Evolutionary conservation across 768 basidiomycete species (phyloP).

Genomic region (Amyloporia xantha): DNA sequence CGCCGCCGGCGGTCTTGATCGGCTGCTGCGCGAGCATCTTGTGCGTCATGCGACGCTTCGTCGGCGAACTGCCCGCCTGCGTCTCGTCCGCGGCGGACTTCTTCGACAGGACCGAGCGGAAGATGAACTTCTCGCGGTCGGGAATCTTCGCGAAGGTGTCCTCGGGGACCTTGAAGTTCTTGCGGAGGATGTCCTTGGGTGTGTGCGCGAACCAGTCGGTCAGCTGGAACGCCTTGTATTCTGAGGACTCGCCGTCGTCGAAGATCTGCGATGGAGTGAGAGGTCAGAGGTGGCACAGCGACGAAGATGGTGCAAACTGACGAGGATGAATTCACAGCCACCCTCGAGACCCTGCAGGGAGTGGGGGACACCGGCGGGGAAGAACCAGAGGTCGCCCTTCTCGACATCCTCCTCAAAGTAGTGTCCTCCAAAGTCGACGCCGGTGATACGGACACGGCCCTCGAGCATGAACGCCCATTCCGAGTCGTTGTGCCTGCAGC

Average conservation of each 20-base stretch:
- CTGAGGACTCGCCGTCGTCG: conserved; percentile 43
- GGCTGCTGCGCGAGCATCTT: conserved; percentile 38
- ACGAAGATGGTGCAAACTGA: conserved; percentile 10
- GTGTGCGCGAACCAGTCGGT: conserved; percentile 52
- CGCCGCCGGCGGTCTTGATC: conserved; percentile 40
- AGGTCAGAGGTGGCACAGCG: not conserved
- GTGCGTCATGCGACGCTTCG: conserved; percentile 35
- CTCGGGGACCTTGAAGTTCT: conserved; percentile 40
- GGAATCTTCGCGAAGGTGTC: conserved; percentile 39
- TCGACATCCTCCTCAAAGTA: conserved; percentile 44
- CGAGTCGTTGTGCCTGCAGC: conserved; percentile 17
- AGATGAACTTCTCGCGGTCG: conserved; percentile 16
- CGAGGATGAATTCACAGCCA: conserved; percentile 46
- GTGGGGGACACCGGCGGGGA: conserved; percentile 46
- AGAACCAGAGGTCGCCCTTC: conserved; percentile 24
- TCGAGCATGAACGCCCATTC: conserved; percentile 28
- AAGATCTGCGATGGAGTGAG: conserved; percentile 33
- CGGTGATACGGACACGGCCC: conserved; percentile 32
- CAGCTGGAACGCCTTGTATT: conserved; percentile 47
- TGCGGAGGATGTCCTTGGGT: conserved; percentile 47
- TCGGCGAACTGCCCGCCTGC: conserved; percentile 29
- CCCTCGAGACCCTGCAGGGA: conserved; percentile 40
- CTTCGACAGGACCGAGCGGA: not conserved
- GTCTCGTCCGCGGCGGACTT: not conserved
- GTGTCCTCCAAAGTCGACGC: conserved; percentile 39